These are phyloP conservation scores for Arachis monticola DNA, from an alignment of 331 rosid species.

Conservation along the genomic window DNA sequence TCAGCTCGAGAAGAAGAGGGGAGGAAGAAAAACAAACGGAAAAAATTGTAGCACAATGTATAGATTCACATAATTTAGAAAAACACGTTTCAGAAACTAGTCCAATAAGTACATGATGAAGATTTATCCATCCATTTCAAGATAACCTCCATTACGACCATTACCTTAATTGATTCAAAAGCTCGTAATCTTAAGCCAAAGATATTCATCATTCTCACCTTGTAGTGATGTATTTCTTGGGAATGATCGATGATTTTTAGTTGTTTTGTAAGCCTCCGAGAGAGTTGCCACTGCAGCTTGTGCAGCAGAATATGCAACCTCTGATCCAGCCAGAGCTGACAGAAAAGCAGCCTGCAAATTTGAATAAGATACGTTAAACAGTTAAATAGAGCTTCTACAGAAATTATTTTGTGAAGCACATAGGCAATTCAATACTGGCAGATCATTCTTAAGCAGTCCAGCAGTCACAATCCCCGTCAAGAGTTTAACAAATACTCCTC, in stretches of 20 bases:
- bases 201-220: conserved; percentile 51
- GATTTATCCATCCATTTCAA: conserved; percentile 18
- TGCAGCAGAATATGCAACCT: conserved; percentile 83
- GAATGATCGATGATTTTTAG: conserved; percentile 43
- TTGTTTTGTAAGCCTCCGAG: conserved; percentile 53
- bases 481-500: background rate
- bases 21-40: conserved; percentile 10
- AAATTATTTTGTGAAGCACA: conserved; percentile 9
- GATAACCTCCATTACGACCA: conserved; percentile 14
- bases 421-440: conserved; percentile 9
- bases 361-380: conserved; percentile 15
- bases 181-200: background rate
- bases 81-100: background rate
- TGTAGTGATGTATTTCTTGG: conserved; percentile 44
- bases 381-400: background rate
- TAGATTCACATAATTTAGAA: conserved; percentile 7
- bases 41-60: background rate
- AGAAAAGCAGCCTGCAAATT: conserved; percentile 77
- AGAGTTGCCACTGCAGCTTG: conserved; percentile 70
- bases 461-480: background rate
- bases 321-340: conserved; percentile 79
- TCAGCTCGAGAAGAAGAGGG: too few species aligned
- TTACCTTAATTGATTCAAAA: conserved; percentile 28
- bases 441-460: conserved; percentile 27
- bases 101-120: background rate